Evolutionary conservation across 139 green algal genomes (phyloP).

Genomic region (Zygnema cylindricum): DNA sequence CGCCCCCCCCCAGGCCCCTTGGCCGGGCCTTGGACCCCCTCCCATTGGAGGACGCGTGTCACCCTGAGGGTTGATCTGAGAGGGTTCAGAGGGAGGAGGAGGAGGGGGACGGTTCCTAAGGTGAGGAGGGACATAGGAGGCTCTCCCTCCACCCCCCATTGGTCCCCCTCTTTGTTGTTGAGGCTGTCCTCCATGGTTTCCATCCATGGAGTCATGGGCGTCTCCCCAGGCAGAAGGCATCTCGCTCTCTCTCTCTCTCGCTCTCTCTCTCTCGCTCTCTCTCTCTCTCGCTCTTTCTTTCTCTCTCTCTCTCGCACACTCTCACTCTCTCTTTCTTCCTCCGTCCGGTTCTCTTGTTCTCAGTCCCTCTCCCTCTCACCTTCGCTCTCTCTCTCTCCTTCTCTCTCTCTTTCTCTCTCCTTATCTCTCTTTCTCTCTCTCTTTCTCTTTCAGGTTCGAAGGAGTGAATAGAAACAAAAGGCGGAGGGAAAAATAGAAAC

Average conservation of each 20-base stretch:
- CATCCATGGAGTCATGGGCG: constrained; percentile 24
- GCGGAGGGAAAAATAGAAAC: background rate
- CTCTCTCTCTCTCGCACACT: constrained; percentile 51
- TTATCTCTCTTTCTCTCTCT: constrained; percentile 37
- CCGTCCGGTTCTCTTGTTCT: background rate
- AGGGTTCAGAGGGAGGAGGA: background rate
- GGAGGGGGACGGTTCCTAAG: constrained; percentile 62
- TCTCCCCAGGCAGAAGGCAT: constrained; percentile 19
- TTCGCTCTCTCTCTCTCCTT: background rate
- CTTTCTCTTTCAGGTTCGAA: constrained; percentile 4
- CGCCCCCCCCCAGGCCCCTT: constrained; percentile 15
- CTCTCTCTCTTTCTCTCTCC: background rate
- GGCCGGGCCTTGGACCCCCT: background rate
- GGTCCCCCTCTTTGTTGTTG: background rate
- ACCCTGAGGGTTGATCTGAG: background rate
- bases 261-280: constrained; percentile 21
- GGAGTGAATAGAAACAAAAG: background rate
- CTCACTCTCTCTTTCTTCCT: constrained; percentile 49
- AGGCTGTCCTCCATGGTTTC: background rate
- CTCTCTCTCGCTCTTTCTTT: constrained; percentile 31
- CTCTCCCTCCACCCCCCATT: background rate
- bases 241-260: constrained; percentile 22
- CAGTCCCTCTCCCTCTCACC: background rate
- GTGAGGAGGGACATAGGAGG: constrained; percentile 85
- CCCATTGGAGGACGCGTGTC: constrained; percentile 19